Evolutionary conservation across 1,139 yeast genomes (phyloP), one percentile per base, ranked within the genome.

Genomic region (Candida glucosophila): DNA sequence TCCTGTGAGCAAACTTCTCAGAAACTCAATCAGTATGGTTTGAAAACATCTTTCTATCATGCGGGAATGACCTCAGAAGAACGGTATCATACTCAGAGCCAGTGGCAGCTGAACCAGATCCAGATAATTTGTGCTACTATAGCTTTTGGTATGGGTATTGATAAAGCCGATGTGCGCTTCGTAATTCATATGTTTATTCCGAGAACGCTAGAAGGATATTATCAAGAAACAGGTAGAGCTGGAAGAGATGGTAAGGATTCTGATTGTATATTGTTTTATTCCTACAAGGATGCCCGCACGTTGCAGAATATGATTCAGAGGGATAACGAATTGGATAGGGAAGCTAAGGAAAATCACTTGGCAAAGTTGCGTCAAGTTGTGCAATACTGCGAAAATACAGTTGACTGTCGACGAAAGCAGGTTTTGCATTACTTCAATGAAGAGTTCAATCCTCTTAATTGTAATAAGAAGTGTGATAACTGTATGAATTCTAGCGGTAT

Each of bases 121-220:
- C 81, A 76, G 43, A 77, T 86, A 1, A 85, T 90, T 7, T 90
- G 97, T 55, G 98, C 98, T 0, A 90, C 98, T 0, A 83, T 90
- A 38, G 98, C 97, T 0, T 90, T 90, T 63, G 98, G 98, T 17
- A 90, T 90, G 97, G 98, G 98, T 28, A 90, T 90, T 32, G 98
- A 90, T 55, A 90, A 90, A 48, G 85, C 96, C 0, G 93, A 90
- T 51, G 98, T 90, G 6, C 57, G 98, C 28, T 88, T 71, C 59
- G 97, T 90, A 3, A 75, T 83, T 26, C 98, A 90, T 53, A 64
- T 79, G 33, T 81, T 88, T n/a, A 59, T 90, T 19, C 97, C 98
- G 0, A 60, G 95, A 43, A 82, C 86, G 25, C 58, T 90, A 33
- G 98, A 90, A 55, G 97, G 97, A 0, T 90, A 90, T 47, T 90